Conservation (phyloP, 352 stramenopile species). For the Globisporangium recalcitrans region DNA sequence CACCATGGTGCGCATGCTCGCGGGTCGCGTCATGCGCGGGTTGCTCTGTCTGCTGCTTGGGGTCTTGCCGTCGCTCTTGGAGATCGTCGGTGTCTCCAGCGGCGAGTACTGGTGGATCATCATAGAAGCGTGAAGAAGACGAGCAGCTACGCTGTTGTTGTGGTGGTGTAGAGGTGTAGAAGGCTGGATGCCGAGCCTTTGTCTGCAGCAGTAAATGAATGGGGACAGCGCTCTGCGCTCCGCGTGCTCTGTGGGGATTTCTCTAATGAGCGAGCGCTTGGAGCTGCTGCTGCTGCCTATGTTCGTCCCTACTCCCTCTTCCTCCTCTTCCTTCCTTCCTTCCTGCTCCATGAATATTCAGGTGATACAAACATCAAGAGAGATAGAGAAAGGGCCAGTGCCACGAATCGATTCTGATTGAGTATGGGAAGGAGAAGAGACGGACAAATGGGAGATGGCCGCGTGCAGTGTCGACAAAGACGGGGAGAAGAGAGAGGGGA, state of each 20-base stretch:
- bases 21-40: slow-evolving; percentile 4
- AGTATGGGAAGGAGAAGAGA: slow-evolving; percentile 7
- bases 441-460: slow-evolving; percentile 2
- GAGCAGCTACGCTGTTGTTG: not conserved
- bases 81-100: slow-evolving; percentile 4
- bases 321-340: not conserved
- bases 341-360: slow-evolving; percentile 1
- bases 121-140: slow-evolving; percentile 7
- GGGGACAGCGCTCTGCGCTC: slow-evolving; percentile 2
- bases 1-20: slow-evolving; percentile 13
- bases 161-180: not conserved
- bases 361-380: slow-evolving; percentile 7
- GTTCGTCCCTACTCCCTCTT: no score
- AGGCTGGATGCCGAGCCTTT: not conserved
- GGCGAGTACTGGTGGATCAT: slow-evolving; percentile 18
- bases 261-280: slow-evolving; percentile 6
- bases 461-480: not conserved
- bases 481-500: not conserved
- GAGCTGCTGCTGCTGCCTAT: no score
- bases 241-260: slow-evolving; percentile 9
- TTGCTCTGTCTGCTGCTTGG: not conserved
- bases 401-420: slow-evolving; percentile 5
- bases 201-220: not conserved
- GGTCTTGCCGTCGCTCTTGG: slow-evolving; percentile 6
- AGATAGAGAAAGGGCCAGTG: slow-evolving; percentile 10